Evolutionary conservation across 805 yeast species (phyloP).

Genomic region (Ogataea paradorogensis): DNA sequence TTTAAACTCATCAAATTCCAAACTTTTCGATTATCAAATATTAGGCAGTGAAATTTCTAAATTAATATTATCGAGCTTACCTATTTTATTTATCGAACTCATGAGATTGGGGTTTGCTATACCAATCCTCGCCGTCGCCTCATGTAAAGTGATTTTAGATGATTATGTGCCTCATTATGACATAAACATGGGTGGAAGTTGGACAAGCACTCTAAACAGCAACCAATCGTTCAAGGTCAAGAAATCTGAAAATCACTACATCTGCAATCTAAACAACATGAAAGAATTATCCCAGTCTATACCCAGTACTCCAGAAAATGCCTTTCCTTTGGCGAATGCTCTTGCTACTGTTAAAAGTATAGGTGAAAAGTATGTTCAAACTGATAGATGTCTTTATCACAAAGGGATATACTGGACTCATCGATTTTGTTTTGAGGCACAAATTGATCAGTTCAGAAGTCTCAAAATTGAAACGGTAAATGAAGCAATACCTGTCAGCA

Average conservation of each 20-base stretch:
- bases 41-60: neutral
- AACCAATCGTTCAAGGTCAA: neutral
- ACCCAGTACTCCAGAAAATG: neutral
- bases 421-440: slow-evolving; percentile 6
- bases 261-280: neutral
- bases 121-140: neutral
- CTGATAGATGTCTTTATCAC: slow-evolving; percentile 1
- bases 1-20: neutral
- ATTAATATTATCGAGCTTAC: neutral
- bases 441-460: slow-evolving; percentile 5
- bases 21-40: neutral
- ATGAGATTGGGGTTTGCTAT: neutral
- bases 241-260: neutral
- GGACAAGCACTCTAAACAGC: neutral
- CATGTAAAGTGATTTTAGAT: neutral
- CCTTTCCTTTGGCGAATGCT: neutral
- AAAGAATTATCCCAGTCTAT: neutral
- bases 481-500: too few species aligned
- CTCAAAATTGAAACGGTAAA: neutral
- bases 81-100: neutral
- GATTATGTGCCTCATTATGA: neutral
- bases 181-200: neutral
- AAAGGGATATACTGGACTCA: slow-evolving; percentile 18
- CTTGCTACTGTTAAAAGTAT: neutral
- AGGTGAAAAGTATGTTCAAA: neutral